These are phyloP conservation scores for Cladobotryum mycophilum DNA, from an alignment of 2,329 filamentous ascomycete species.

Conservation along the genomic window DNA sequence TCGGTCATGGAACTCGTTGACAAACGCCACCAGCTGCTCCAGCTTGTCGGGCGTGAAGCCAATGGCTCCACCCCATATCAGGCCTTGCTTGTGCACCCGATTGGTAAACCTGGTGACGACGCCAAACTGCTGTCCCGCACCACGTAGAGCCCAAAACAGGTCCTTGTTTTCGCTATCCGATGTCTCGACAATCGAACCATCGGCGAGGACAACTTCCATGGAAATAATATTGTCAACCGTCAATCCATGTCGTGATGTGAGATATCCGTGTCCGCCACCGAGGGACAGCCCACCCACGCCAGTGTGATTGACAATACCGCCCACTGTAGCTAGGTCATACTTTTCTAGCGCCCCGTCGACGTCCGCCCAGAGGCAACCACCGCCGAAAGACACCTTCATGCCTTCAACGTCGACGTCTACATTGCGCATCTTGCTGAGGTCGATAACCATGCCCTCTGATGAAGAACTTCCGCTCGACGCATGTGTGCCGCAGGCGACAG, in stretches of 20 bases:
- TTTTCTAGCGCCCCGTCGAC: conserved; percentile 44
- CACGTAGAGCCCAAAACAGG: conserved; percentile 44
- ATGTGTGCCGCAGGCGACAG: conserved; percentile 49
- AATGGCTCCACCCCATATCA: conserved; percentile 26
- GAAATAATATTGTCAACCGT: conserved; percentile 36
- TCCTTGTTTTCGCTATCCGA: conserved; percentile 35
- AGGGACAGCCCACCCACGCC: conserved; percentile 53
- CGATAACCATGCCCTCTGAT: conserved; percentile 47
- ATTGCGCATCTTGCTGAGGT: conserved; percentile 43
- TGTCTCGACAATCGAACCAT: conserved; percentile 29
- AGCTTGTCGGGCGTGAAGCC: conserved; percentile 20
- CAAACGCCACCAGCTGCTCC: conserved; percentile 17
- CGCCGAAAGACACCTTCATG: conserved; percentile 41
- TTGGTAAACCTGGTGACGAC: conserved; percentile 33
- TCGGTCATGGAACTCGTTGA: conserved; percentile 17
- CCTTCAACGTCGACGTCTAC: conserved; percentile 40
- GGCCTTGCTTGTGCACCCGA: conserved; percentile 21
- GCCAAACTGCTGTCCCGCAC: conserved; percentile 40
- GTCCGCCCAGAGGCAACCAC: conserved; percentile 47
- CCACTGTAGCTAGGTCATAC: conserved; percentile 50
- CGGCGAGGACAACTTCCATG: conserved; percentile 32
- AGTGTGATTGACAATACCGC: conserved; percentile 56
- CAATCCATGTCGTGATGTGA: conserved; percentile 49
- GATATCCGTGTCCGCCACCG: conserved; percentile 53
- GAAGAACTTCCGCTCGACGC: conserved; percentile 45